Base-by-base conservation (phyloP, 306 rosid species). In the Casuarina equisetifolia region DNA sequence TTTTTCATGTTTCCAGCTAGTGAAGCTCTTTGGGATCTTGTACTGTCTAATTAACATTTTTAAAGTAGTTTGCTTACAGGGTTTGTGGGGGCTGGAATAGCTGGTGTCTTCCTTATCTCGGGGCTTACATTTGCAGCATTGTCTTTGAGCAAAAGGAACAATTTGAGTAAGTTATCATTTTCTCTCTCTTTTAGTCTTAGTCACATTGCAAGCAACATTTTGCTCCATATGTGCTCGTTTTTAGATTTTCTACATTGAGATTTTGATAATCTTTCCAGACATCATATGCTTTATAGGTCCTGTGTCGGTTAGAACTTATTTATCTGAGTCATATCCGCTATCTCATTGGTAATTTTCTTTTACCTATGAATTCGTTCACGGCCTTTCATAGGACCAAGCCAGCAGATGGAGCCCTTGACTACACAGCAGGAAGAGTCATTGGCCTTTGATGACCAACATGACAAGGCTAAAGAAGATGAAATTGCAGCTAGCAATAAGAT, bases 21-120 rank as follows among this genome's bases (percentile, higher is more conserved):
- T 58, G 9, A 19, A n/a, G 49, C 32, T 49, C 17, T 51, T 15
- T 5, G 6, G 39, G 74, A 19, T 49, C 8, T 54, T 51, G 15
- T 36, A 13, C 49, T 40, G 44, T 12, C 55, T 89, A 74, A 87
- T 85, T 88, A 80, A 88, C 82, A 82, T 79, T 82, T 86, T 73
- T 81, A 79, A 79, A 83, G 88, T 91, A 92, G 97, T 84, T 86
- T 87, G 89, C 82, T 96, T 89, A 84, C 97, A 96, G 97, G 97
- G 73, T 77, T 85, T 69, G 88, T 91, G 80, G 93, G 94, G 85
- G 90, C 87, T 61, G 96, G 98, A 82, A 85, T 92, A 25, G 97
- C 94, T 39, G 99, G 98, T 78, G 85, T 90, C 53, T 75, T 92
- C 72, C 91, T 95, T 74, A 81, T 84, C 55, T 64, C 90, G 1